Percentiles rank a stretch among this genome's conserved stretches.
phyloP scores from a whole-genome alignment of 768 basidiomycete genomes.

The Leccinum broughii region DNA sequence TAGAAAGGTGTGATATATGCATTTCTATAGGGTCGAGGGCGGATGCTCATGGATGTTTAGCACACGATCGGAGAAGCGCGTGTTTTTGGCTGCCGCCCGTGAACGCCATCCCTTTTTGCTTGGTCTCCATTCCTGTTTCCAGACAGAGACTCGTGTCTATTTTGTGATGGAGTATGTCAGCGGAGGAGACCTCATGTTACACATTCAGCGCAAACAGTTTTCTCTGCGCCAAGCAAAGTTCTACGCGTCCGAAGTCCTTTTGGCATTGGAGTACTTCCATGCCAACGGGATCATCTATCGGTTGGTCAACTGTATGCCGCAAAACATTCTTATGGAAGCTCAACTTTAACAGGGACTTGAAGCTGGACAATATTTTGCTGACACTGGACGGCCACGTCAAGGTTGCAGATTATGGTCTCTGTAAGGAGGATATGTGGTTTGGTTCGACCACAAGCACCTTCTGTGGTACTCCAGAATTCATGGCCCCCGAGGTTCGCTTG shows the following conservation, averaged over 20 bases:
- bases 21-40: not conserved
- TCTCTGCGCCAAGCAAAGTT: constrained; percentile 98
- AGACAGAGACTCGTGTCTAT: constrained; percentile 98
- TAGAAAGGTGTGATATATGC: constrained; percentile 74
- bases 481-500: constrained; percentile 92
- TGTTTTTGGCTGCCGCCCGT: constrained; percentile 94
- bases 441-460: constrained; percentile 97
- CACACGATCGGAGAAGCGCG: constrained; percentile 98
- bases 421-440: constrained; percentile 99
- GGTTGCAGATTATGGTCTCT: constrained; percentile 98
- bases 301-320: constrained; percentile 43
- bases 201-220: constrained; percentile 99
- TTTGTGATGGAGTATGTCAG: constrained; percentile 99
- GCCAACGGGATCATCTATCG: constrained; percentile 98
- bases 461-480: constrained; percentile 99
- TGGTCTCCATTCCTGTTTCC: constrained; percentile 97
- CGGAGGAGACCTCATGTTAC: constrained; percentile 98
- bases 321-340: not conserved
- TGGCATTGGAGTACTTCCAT: constrained; percentile 98
- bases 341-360: constrained; percentile 72
- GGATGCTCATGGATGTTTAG: constrained; percentile 41
- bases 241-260: constrained; percentile 94
- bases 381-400: constrained; percentile 98
- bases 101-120: constrained; percentile 98
- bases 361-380: constrained; percentile 95